Percentiles rank a stretch among this genome's conserved stretches.
phyloP scores from a whole-genome alignment of 768 basidiomycete species.

The Boletus patriciae region DNA sequence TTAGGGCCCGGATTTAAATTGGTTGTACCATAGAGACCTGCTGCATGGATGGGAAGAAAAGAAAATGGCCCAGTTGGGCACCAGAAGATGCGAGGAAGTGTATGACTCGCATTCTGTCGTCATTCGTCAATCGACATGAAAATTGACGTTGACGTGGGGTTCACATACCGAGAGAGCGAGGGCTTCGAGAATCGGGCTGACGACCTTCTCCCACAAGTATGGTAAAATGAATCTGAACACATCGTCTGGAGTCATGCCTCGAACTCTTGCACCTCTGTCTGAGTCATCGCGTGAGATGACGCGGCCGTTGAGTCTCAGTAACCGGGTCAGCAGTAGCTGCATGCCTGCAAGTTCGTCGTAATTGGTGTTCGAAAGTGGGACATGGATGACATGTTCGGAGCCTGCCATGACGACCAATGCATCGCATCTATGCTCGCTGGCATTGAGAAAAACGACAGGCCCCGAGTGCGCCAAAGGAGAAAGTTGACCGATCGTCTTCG shows the following conservation, averaged over 20 bases:
- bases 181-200: neutral
- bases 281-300: neutral
- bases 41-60: no score
- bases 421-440: neutral
- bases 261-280: neutral
- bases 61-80: no score
- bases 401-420: neutral
- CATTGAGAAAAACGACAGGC: neutral
- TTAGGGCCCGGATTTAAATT: no score
- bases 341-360: no score
- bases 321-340: neutral
- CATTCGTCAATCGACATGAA: neutral
- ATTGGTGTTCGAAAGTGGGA: no score
- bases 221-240: neutral
- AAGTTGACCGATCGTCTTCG: neutral
- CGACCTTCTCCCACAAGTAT: neutral
- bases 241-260: neutral
- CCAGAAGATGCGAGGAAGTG: no score
- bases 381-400: no score
- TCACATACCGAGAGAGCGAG: neutral
- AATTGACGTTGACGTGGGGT: no score
- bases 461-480: neutral
- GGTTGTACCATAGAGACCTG: no score
- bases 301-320: neutral
- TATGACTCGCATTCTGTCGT: neutral